Conservation (phyloP, 2,329 filamentous ascomycete species). For the Lachnellula cervina region DNA sequence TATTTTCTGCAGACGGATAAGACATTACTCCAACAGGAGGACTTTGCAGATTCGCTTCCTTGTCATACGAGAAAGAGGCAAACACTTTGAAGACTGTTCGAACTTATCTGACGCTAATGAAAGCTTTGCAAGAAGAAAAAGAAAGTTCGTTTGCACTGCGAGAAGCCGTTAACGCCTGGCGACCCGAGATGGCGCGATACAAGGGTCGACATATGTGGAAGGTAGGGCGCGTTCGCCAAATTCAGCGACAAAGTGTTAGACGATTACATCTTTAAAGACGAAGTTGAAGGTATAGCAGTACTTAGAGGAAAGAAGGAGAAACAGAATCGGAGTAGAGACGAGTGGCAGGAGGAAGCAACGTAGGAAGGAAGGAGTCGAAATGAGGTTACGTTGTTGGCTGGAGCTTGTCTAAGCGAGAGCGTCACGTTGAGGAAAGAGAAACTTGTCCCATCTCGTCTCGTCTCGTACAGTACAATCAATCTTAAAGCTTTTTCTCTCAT, state of each 20-base stretch:
- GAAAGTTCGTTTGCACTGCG: conserved; percentile 72
- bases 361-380: background rate
- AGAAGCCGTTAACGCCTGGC: conserved; percentile 74
- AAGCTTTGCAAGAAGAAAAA: conserved; percentile 51
- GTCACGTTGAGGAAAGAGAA: too few species aligned
- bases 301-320: too few species aligned
- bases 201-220: conserved; percentile 70
- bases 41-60: conserved; percentile 50
- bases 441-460: too few species aligned
- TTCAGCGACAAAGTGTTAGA: conserved; percentile 13
- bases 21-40: conserved; percentile 34
- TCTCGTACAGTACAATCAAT: too few species aligned
- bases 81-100: conserved; percentile 58
- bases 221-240: conserved; percentile 49
- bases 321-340: too few species aligned
- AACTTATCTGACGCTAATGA: conserved; percentile 53
- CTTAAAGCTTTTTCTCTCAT: too few species aligned
- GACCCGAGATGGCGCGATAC: conserved; percentile 66
- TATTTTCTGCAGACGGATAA: conserved; percentile 79
- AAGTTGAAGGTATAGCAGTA: too few species aligned
- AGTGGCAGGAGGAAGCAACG: background rate
- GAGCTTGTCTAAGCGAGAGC: too few species aligned
- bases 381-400: too few species aligned
- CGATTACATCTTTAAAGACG: conserved; percentile 2
- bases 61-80: conserved; percentile 67